Evolutionary conservation across 495 filamentous ascomycete species (phyloP).

Genomic region (Penicillium taxi): DNA sequence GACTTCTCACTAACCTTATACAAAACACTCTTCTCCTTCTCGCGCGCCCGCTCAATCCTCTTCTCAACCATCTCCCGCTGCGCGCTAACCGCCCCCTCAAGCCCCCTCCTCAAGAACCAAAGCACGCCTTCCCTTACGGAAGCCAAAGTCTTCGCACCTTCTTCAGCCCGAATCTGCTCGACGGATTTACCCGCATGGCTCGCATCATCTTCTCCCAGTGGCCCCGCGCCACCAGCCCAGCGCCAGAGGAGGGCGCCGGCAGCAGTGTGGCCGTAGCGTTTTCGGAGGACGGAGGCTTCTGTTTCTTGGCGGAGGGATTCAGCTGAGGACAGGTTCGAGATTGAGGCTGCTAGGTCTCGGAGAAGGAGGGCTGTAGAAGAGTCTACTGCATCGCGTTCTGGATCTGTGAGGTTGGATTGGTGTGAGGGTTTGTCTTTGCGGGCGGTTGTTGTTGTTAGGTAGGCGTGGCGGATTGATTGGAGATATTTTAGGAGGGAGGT

Average conservation of each 20-base stretch:
- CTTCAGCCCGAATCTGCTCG: slow-evolving; percentile 66
- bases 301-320: slow-evolving; percentile 76
- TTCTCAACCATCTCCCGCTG: slow-evolving; percentile 91
- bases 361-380: slow-evolving; percentile 74
- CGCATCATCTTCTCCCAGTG: not conserved
- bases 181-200: slow-evolving; percentile 36
- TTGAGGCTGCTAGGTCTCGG: slow-evolving; percentile 69
- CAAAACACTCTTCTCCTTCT: slow-evolving; percentile 80
- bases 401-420: slow-evolving; percentile 49
- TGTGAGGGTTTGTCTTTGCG: slow-evolving; percentile 17
- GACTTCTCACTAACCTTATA: too few relatives aligned
- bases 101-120: slow-evolving; percentile 64
- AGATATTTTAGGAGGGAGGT: slow-evolving; percentile 67
- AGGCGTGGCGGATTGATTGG: slow-evolving; percentile 73
- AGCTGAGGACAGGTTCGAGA: slow-evolving; percentile 67
- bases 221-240: slow-evolving; percentile 62
- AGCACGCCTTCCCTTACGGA: slow-evolving; percentile 71
- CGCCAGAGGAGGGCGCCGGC: slow-evolving; percentile 34
- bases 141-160: slow-evolving; percentile 47
- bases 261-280: slow-evolving; percentile 49
- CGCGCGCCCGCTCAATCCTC: slow-evolving; percentile 70
- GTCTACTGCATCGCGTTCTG: slow-evolving; percentile 73
- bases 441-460: slow-evolving; percentile 64
- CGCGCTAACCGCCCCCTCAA: slow-evolving; percentile 66
- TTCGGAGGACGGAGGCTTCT: slow-evolving; percentile 53